phyloP scores from a whole-genome alignment of 2,329 filamentous ascomycete species.

The Penicillium sp. region DNA sequence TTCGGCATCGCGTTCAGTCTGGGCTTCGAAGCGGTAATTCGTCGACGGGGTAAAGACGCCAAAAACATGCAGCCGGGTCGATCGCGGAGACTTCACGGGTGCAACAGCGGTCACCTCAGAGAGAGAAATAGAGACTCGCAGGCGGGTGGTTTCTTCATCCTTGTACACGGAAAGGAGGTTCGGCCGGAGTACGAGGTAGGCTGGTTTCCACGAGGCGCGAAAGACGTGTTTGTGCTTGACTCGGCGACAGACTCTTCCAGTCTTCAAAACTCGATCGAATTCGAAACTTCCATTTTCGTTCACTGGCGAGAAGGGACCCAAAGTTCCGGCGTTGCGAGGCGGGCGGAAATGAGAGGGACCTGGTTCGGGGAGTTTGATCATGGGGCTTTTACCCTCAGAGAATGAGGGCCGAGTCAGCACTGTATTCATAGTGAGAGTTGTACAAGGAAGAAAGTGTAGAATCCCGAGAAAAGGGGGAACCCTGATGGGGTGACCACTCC shows the following conservation, averaged over 20 bases:
- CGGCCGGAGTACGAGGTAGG: constrained; percentile 85
- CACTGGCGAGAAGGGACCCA: constrained; percentile 76
- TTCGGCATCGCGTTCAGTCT: constrained; percentile 69
- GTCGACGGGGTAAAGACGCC: constrained; percentile 86
- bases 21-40: constrained; percentile 86
- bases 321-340: constrained; percentile 41
- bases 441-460: not conserved
- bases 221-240: constrained; percentile 90
- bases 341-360: constrained; percentile 26
- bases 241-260: constrained; percentile 80
- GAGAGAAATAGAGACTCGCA: constrained; percentile 83
- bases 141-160: constrained; percentile 81
- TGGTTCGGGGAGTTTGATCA: constrained; percentile 31
- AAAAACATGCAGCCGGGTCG: constrained; percentile 83
- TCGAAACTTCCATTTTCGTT: constrained; percentile 95
- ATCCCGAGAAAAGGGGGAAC: constrained; percentile 5
- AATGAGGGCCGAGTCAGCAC: constrained; percentile 22
- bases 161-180: constrained; percentile 92
- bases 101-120: constrained; percentile 90
- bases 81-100: constrained; percentile 82
- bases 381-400: constrained; percentile 26
- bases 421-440: constrained; percentile 24
- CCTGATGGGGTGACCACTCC: not conserved
- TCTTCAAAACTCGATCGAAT: constrained; percentile 90
- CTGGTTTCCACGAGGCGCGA: constrained; percentile 79